These are phyloP conservation scores for Lichina pygmaea DNA, from an alignment of 495 filamentous ascomycete genomes.

Conservation along the genomic window DNA sequence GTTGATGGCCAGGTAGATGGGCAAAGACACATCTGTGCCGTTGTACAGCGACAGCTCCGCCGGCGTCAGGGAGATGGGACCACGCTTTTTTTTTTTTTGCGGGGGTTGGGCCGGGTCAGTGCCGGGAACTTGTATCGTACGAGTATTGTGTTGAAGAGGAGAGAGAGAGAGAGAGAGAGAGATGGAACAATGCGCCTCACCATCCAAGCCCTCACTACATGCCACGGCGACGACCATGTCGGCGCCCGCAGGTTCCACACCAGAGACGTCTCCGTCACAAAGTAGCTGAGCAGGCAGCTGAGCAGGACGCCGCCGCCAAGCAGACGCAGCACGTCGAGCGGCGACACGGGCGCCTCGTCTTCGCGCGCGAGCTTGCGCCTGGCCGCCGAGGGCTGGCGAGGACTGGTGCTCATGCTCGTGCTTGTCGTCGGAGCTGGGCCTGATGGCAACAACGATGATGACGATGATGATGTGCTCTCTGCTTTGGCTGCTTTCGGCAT, in stretches of 20 bases:
- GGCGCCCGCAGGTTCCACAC: constrained; percentile 41
- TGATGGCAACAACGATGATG: not conserved
- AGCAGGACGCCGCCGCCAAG: constrained; percentile 41
- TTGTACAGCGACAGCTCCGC: constrained; percentile 46
- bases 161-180: not conserved
- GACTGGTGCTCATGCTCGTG: constrained; percentile 24
- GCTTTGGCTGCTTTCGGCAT: too few species aligned
- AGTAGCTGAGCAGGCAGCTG: constrained; percentile 47
- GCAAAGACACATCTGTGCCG: constrained; percentile 43
- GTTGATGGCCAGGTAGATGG: constrained; percentile 83
- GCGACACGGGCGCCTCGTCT: constrained; percentile 17
- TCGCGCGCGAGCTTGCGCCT: not conserved
- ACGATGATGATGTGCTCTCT: too few species aligned
- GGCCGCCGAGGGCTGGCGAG: constrained; percentile 13
- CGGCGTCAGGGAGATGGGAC: constrained; percentile 37
- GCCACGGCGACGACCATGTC: not conserved
- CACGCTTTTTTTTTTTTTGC: constrained; percentile 16
- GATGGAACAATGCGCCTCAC: not conserved
- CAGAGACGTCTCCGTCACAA: constrained; percentile 42
- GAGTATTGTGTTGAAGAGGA: not conserved
- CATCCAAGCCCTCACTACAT: not conserved
- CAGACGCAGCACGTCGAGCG: constrained; percentile 52
- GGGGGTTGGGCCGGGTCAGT: too few species aligned
- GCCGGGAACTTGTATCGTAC: too few species aligned
- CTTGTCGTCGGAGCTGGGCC: not conserved